Base-by-base conservation (phyloP, 441 rosid genomes). In the Mallotus japonicus region DNA sequence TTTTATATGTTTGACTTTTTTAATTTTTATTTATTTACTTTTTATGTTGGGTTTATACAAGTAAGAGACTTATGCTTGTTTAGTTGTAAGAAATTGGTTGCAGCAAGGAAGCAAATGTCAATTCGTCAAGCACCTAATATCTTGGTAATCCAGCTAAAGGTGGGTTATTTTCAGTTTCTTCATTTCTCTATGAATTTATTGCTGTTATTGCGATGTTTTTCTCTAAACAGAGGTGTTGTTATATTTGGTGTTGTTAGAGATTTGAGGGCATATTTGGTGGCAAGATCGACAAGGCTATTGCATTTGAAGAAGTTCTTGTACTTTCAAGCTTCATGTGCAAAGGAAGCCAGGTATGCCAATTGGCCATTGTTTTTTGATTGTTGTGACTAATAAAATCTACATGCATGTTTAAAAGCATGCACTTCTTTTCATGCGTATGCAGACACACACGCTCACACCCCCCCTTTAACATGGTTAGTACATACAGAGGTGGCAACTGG, bases 51-150 rank as follows among this genome's bases (percentile, higher is more conserved):
- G 8, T 7, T 28, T n/a, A 32, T 56, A 61, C 63, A 40, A 34
- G 37, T 65, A 63, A 47, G 22, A 64, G 17, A 71, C 78, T 80
- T 80, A 67, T 78, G 69, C 78, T 82, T 76, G 76, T 79, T 81
- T 83, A 95, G 99, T 76, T 93, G 99, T 75, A 89, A 90, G 92
- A 93, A 95, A 84, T 74, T 93, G 90, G 97, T 91, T 79, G 78
- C 86, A 19, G 99, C 99, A 8, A 86, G 89, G 93, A 95, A 95
- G 90, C 98, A 95, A 79, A 86, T 95, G 96, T 95, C 97, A 0
- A 71, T 95, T 66, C 83, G 79, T 79, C 92, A 91, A 79, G 96
- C 99, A 0, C 98, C 98, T 34, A 91, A 91, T 85, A 76, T 93
- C 73, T 90, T 93, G 83, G 96, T 93, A 47, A 87, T 95, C 78